Evolutionary conservation across 352 stramenopile genomes (phyloP), one percentile per base, ranked within the genome.

Genomic region (Phytopythium montanum): DNA sequence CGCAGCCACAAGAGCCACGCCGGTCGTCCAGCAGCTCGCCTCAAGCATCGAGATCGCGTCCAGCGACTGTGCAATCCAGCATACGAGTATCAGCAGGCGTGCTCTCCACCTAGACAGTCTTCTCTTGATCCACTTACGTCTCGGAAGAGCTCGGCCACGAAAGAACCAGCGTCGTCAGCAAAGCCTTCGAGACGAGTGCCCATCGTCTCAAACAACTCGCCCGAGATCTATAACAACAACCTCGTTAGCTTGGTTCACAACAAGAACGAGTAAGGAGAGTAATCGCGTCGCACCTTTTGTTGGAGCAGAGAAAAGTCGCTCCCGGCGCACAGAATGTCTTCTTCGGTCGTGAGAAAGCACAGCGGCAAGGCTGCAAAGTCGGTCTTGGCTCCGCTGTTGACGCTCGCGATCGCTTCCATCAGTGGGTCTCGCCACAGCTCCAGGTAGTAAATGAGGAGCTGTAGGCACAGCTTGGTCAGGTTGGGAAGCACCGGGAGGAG

Each of bases 301-400:
- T 61, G 52, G 3, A 95, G 60, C 23, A 87, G 26, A 18, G 87
- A 75, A n/a, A 94, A 88, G 51, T 95, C 82, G 26, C 76, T 91
- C 42, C 73, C 86, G 39, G 81, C 79, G 52, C 68, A 79, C 9
- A 91, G 39, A n/a, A 93, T 52, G 56, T 95, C 83, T 50, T 93
- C 83, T 36, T 88, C 77, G 5, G 23, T 76, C 1, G 54, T 56
- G 1, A 93, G 56, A 39, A 83, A 78, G 42, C 70, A 69, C 16
- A 89, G 67, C 21, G 75, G 59, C 9, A 85, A 59, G 0, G 54
- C 19, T 9, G 18, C 56, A 31, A 86, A 85, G 56, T 88, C 69
- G 16, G 80, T 59, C 54, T 89, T 92, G 18, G 44, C 59, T 14
- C 70, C 64, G 54, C 51, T 75, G 41, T 77, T 75, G 19, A 94